Conservation (phyloP, 192 early-diverging fungal genomes). For the Umbelopsis vinacea region DNA sequence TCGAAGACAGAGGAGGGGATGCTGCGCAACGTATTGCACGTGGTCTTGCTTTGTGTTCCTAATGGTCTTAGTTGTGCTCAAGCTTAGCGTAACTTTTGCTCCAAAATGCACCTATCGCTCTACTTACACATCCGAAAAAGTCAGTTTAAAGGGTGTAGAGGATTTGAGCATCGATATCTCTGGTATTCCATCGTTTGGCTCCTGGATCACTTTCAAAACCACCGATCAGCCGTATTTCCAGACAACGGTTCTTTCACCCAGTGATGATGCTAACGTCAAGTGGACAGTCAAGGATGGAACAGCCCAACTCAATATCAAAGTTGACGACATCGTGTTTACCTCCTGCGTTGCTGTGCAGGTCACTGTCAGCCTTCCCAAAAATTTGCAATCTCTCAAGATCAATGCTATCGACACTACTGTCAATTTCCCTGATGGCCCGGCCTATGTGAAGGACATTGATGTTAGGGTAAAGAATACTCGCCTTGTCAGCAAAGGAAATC, state of each 20-base stretch:
- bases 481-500: not conserved
- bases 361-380: not conserved
- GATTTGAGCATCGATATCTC: not conserved
- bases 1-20: not conserved
- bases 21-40: conserved; percentile 18
- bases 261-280: not conserved
- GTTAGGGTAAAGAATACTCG: not conserved
- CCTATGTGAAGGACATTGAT: not conserved
- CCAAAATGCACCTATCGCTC: conserved; percentile 6
- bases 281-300: not conserved
- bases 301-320: not conserved
- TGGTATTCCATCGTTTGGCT: not conserved
- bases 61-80: not conserved
- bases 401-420: not conserved
- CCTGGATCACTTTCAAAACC: not conserved
- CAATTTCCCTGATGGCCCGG: not conserved
- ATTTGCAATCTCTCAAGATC: not conserved
- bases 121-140: not conserved
- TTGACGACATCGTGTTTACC: not conserved
- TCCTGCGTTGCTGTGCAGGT: not conserved
- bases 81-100: not conserved
- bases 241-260: not conserved
- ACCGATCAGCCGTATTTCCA: not conserved
- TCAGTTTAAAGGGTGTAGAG: not conserved
- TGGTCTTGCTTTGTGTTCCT: conserved; percentile 10